Conservation (phyloP, 163 green algal genomes). For the Volvox carteri region DNA sequence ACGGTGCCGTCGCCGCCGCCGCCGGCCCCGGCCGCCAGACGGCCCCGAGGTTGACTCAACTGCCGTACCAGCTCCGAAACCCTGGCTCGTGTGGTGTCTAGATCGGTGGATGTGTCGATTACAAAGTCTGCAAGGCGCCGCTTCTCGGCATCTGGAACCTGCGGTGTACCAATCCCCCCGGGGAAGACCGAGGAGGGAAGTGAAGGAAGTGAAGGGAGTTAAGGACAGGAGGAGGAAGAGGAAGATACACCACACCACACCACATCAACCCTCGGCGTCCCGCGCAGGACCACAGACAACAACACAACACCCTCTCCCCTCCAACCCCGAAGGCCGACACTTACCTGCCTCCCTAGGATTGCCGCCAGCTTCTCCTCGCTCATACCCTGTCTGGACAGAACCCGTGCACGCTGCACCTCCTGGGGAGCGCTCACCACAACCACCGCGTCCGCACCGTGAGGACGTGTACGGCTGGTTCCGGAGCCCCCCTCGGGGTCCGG, state of each 20-base stretch:
- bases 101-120: conserved; percentile 69
- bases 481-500: conserved; percentile 70
- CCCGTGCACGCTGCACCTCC: conserved; percentile 79
- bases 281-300: too few relatives aligned
- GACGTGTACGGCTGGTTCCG: too few relatives aligned
- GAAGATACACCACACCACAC: too few relatives aligned
- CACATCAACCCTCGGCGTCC: too few relatives aligned
- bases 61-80: conserved; percentile 63
- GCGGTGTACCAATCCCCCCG: too few relatives aligned
- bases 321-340: background rate
- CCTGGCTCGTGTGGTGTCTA: conserved; percentile 66
- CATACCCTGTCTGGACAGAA: conserved; percentile 86
- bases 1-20: too few relatives aligned
- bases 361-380: conserved; percentile 75
- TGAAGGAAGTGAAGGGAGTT: background rate
- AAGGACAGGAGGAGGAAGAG: too few relatives aligned
- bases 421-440: conserved; percentile 78
- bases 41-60: background rate
- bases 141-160: conserved; percentile 80
- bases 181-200: too few relatives aligned
- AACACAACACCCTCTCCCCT: background rate
- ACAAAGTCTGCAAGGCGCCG: conserved; percentile 66
- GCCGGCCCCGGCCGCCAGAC: too few relatives aligned
- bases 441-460: conserved; percentile 77
- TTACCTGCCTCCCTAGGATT: conserved; percentile 73